Conservation (phyloP, 495 filamentous ascomycete genomes). For the Penicillium maclennaniae region DNA sequence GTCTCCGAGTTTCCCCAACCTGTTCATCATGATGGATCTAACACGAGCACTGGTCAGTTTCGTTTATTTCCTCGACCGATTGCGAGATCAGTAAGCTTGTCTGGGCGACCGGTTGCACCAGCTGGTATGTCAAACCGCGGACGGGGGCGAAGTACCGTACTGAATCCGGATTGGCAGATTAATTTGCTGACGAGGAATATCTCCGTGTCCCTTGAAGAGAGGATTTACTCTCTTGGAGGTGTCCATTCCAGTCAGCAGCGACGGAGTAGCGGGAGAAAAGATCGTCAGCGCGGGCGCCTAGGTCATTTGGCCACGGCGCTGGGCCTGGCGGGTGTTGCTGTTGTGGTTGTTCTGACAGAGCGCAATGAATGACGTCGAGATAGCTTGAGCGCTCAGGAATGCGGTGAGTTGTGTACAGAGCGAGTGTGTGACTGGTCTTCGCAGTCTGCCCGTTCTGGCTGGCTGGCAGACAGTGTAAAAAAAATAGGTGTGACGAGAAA, state of each 20-base stretch:
- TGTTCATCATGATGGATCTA: conserved; percentile 56
- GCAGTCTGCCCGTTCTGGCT: neutral
- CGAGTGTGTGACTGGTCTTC: neutral
- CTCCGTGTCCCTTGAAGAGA: neutral
- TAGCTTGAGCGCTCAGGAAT: neutral
- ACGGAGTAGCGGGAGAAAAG: neutral
- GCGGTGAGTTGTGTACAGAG: neutral
- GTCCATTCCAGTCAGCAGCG: neutral
- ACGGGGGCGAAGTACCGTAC: conserved; percentile 20
- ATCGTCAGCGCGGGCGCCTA: neutral
- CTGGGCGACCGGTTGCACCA: conserved; percentile 20
- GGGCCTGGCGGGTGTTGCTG: neutral
- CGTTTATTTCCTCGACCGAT: conserved; percentile 47
- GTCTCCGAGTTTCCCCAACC: conserved; percentile 55
- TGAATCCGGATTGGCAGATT: conserved; percentile 22
- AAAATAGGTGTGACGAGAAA: neutral
- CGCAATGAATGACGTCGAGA: neutral
- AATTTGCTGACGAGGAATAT: conserved; percentile 13
- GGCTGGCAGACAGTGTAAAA: neutral
- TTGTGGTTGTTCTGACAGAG: neutral
- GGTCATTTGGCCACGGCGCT: neutral
- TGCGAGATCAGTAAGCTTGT: conserved; percentile 37
- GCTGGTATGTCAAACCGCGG: conserved; percentile 16
- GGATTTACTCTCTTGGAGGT: neutral
- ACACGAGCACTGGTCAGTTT: conserved; percentile 53